phyloP scores from a whole-genome alignment of 352 stramenopile genomes.

The Phytopythium kandeliae region DNA sequence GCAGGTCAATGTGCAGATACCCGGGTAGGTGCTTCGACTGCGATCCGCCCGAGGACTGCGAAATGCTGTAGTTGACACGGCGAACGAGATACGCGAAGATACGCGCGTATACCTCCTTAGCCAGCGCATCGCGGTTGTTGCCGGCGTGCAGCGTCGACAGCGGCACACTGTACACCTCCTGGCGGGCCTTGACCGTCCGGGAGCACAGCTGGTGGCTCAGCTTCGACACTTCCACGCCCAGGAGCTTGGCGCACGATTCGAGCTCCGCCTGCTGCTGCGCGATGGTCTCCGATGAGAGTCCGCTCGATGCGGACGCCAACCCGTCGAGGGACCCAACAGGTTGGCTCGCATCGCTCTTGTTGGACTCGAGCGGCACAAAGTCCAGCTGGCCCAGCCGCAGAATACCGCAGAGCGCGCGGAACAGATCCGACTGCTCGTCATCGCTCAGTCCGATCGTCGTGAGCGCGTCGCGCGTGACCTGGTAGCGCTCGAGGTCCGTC shows the following conservation, averaged over 20 bases:
- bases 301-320: slow-evolving; percentile 8
- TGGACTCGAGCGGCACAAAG: slow-evolving; percentile 69
- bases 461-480: slow-evolving; percentile 75
- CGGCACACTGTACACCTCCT: slow-evolving; percentile 81
- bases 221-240: slow-evolving; percentile 60
- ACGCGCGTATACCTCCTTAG: slow-evolving; percentile 93
- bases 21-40: slow-evolving; percentile 23
- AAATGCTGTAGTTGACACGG: slow-evolving; percentile 81
- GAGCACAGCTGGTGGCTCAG: slow-evolving; percentile 72
- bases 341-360: slow-evolving; percentile 71
- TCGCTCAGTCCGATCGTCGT: slow-evolving; percentile 71
- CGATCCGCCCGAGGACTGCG: slow-evolving; percentile 25
- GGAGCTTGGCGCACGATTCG: slow-evolving; percentile 46
- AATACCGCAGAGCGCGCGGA: slow-evolving; percentile 68
- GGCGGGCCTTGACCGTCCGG: slow-evolving; percentile 71
- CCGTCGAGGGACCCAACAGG: slow-evolving; percentile 43
- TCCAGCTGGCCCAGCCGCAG: slow-evolving; percentile 78
- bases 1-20: slow-evolving; percentile 89
- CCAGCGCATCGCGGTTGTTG: slow-evolving; percentile 92
- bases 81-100: slow-evolving; percentile 95
- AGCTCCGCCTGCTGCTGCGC: slow-evolving; percentile 56
- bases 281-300: slow-evolving; percentile 27
- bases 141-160: slow-evolving; percentile 64
- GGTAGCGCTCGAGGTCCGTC: slow-evolving; percentile 66
- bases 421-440: slow-evolving; percentile 66